Conservation (phyloP, 1,284 basidiomycete species). For the Sphaerobolus stellatus region DNA sequence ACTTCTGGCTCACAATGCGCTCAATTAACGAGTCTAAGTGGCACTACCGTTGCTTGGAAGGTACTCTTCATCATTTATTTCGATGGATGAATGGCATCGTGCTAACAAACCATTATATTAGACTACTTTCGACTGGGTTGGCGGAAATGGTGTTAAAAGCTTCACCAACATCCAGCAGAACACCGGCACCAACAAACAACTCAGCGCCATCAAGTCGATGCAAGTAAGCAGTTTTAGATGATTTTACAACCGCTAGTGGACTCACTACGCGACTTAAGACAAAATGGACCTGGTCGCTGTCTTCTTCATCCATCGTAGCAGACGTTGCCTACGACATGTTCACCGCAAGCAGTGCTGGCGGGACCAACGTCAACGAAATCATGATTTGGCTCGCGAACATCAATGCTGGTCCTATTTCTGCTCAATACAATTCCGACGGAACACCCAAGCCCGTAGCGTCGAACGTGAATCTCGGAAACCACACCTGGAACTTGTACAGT, state of each 20-base stretch:
- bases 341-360: conserved; percentile 51
- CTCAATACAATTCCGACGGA: conserved; percentile 45
- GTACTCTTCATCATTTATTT: not conserved
- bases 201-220: conserved; percentile 54
- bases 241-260: not conserved
- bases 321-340: conserved; percentile 65
- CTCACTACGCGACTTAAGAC: not conserved
- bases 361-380: conserved; percentile 55
- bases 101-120: not conserved
- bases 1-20: conserved; percentile 57
- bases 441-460: conserved; percentile 46
- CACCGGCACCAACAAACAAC: conserved; percentile 48
- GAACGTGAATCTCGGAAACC: conserved; percentile 45
- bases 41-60: conserved; percentile 49
- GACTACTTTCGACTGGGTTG: conserved; percentile 55
- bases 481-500: conserved; percentile 57
- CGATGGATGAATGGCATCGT: not conserved
- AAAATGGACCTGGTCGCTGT: conserved; percentile 49
- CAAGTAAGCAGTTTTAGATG: too few species aligned
- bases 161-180: conserved; percentile 59
- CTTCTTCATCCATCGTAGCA: conserved; percentile 38
- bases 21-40: conserved; percentile 45
- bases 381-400: conserved; percentile 68
- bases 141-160: conserved; percentile 53
- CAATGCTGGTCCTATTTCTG: conserved; percentile 59